Base-by-base conservation (phyloP, 495 filamentous ascomycete genomes). In the Penicillium cosmopolitanum region DNA sequence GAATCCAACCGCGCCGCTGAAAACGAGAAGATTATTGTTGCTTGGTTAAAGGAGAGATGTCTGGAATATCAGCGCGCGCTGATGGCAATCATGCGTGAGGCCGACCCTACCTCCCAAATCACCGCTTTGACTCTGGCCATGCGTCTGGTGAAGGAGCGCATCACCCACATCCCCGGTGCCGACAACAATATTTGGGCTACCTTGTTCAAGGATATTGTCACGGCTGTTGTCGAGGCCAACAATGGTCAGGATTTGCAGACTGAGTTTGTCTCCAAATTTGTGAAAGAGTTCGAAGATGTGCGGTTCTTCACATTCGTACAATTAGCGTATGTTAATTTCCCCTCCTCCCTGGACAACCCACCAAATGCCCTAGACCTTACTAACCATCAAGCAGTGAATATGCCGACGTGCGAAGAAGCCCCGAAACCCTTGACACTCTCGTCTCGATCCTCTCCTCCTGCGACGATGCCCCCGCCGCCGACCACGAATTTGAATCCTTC, bases 201-300 rank as follows among this genome's bases (percentile, higher is more conserved):
- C 4, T 74, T 88, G 40, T 88, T 97, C 60, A 75, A 68, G 18
- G 79, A 80, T 15, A 79, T 95, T 34, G 73, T 96, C 10, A 75
- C 76, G 48, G 80, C 75, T 0, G 60, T 97, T 23, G 57, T 97
- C n/a, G 75, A 83, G 21, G 77, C 80, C 1, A 77, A 76, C 9
- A 69, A 82, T 15, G 79, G 78, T 8, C 80, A 87, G 11, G 76
- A 81, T 35, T 68, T 88, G 48, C 86, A 84, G 48, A 71, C 85
- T 28, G 88, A 91, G 53, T 97, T 93, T 62, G 76, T 87, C 21
- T 80, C 89, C 50, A 90, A 91, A 55, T 97, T 87, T 64, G 71
- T 94, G 38, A 86, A 89, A 58, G 76, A 84, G 60, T 93, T 87
- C 69, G 89, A 96, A 56, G 95, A 98, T 76, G 80, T 97, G 56